A percentile compares a stretch with the other conserved stretches of the same genome.
These are phyloP conservation scores for Hibiscus syriacus DNA, from an alignment of 345 rosid species.

Conservation along the genomic window DNA sequence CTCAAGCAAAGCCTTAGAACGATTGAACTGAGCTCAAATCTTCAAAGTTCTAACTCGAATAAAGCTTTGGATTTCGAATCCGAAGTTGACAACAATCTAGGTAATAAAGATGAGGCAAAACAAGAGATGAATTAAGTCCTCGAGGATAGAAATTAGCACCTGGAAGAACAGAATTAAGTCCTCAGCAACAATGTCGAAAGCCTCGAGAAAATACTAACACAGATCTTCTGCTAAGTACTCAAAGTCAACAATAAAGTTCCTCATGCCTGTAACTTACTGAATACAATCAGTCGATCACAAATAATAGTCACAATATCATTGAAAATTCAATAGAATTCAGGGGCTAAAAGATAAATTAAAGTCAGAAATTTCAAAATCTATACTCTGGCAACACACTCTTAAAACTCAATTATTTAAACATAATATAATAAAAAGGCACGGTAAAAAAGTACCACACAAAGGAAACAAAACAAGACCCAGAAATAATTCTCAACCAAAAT, in stretches of 20 bases:
- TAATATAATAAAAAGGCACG: too few relatives aligned
- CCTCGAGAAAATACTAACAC: slow-evolving; percentile 22
- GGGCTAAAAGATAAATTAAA: neutral
- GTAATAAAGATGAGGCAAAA: slow-evolving; percentile 16
- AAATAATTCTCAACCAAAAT: neutral
- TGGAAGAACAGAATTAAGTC: slow-evolving; percentile 18
- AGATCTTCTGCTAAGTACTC: slow-evolving; percentile 25
- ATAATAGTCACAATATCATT: neutral
- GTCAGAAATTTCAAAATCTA: neutral
- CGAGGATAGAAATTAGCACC: slow-evolving; percentile 15
- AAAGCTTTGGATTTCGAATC: neutral
- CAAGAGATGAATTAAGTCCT: slow-evolving; percentile 14
- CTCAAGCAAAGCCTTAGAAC: neutral
- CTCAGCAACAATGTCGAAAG: slow-evolving; percentile 20
- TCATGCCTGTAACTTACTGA: slow-evolving; percentile 18
- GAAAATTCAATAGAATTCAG: neutral
- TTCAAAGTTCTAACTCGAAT: neutral
- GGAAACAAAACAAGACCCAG: neutral
- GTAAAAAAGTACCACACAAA: neutral
- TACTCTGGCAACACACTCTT: neutral
- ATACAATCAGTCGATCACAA: neutral
- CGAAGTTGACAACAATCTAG: slow-evolving; percentile 10
- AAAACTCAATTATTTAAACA: neutral
- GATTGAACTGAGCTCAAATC: neutral
- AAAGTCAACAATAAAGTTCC: slow-evolving; percentile 24